Conservation (phyloP, 164 flowering plant species). For the Kalanchoe fedtschenkoi region DNA sequence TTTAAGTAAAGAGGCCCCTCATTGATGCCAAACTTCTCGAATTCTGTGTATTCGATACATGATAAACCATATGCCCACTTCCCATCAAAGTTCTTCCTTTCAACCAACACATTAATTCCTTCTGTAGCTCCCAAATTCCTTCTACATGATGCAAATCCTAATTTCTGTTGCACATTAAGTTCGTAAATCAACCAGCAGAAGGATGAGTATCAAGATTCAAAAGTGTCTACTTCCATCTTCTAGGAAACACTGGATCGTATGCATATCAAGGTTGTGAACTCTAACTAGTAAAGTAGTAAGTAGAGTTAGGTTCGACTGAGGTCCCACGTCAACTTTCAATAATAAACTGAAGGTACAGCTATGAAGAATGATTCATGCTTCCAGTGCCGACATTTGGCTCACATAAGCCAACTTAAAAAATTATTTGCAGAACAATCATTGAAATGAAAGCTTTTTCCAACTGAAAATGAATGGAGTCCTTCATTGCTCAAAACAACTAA, state of each 20-base stretch:
- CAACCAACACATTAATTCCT: constrained; percentile 88
- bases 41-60: constrained; percentile 95
- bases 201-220: not conserved
- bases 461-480: too few relatives aligned
- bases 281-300: too few relatives aligned
- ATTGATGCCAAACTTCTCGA: constrained; percentile 69
- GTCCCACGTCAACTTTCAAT: too few relatives aligned
- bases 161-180: constrained; percentile 43
- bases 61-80: constrained; percentile 87
- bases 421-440: not conserved
- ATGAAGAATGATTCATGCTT: not conserved
- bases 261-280: not conserved
- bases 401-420: too few relatives aligned
- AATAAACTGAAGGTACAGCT: not conserved
- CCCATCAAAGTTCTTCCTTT: constrained; percentile 64
- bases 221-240: not conserved
- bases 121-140: constrained; percentile 80
- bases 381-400: too few relatives aligned
- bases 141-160: constrained; percentile 92
- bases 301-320: not conserved
- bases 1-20: constrained; percentile 25
- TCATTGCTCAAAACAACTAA: not conserved
- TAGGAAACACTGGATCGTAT: not conserved
- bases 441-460: not conserved
- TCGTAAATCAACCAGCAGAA: not conserved